phyloP scores from a whole-genome alignment of 148 eudicot species.

The Salicornia ramosissima region DNA sequence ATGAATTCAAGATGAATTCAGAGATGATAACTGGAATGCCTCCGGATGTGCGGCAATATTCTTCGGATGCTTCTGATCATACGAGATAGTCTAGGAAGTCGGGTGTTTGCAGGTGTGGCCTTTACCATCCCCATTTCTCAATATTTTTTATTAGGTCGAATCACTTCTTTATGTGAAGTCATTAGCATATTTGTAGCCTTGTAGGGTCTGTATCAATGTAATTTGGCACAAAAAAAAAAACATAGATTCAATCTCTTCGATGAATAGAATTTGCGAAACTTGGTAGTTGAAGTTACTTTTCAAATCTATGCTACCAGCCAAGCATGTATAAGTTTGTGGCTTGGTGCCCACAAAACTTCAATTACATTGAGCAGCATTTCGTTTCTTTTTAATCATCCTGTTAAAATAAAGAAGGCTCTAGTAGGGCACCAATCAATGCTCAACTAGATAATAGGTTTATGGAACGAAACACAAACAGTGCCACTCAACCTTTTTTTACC shows the following conservation, averaged over 20 bases:
- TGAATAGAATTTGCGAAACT: not conserved
- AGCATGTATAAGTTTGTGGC: not conserved
- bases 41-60: constrained; percentile 25
- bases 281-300: not conserved
- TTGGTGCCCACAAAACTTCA: not conserved
- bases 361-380: not conserved
- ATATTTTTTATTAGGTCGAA: not conserved
- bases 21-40: constrained; percentile 34
- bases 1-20: constrained; percentile 50
- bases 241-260: constrained; percentile 9
- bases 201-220: constrained; percentile 19
- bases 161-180: not conserved
- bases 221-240: not conserved
- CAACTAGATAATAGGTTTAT: not conserved
- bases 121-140: constrained; percentile 8
- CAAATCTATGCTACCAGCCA: not conserved
- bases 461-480: not conserved
- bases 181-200: not conserved
- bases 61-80: constrained; percentile 29
- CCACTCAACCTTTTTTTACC: not conserved
- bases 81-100: constrained; percentile 15
- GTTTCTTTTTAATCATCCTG: not conserved
- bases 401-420: not conserved
- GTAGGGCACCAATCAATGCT: not conserved
- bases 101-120: constrained; percentile 7